Evolutionary conservation across 768 basidiomycete species (phyloP).

Genomic region (Cystobasidium onofrii): DNA sequence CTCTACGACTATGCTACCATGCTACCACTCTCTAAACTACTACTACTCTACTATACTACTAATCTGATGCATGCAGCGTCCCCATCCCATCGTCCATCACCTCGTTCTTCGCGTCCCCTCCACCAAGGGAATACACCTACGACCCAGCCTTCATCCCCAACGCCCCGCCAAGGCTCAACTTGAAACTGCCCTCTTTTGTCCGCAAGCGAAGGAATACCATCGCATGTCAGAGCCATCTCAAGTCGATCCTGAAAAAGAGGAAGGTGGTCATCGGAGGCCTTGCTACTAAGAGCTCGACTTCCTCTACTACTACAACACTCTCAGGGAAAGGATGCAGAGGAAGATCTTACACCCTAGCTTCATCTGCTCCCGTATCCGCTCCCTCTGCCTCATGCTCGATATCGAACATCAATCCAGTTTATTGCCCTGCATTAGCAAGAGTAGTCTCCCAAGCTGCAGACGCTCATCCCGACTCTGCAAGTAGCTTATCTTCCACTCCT

Average conservation of each 20-base stretch:
- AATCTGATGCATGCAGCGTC: background rate
- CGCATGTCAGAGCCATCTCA: background rate
- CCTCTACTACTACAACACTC: background rate
- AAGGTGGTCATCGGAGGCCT: background rate
- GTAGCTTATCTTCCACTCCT: background rate
- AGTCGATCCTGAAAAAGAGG: background rate
- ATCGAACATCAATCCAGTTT: conserved; percentile 7
- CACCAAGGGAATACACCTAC: conserved; percentile 1
- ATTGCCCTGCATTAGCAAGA: conserved; percentile 20
- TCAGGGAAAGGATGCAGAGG: background rate
- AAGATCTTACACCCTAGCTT: background rate
- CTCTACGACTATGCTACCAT: too few relatives aligned
- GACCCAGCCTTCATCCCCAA: conserved; percentile 22
- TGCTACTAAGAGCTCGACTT: background rate
- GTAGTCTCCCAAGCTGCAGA: background rate
- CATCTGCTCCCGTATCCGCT: background rate
- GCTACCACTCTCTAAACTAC: too few relatives aligned
- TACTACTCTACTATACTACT: too few relatives aligned
- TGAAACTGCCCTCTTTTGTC: conserved; percentile 16
- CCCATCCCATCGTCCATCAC: conserved; percentile 5
- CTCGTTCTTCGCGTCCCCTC: conserved; percentile 5
- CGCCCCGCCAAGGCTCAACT: conserved; percentile 2
- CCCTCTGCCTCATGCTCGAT: background rate
- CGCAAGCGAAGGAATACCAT: background rate
- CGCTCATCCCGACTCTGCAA: background rate